Conservation (phyloP, 192 early-diverging fungal species). For the Backusella parvicylindrica region DNA sequence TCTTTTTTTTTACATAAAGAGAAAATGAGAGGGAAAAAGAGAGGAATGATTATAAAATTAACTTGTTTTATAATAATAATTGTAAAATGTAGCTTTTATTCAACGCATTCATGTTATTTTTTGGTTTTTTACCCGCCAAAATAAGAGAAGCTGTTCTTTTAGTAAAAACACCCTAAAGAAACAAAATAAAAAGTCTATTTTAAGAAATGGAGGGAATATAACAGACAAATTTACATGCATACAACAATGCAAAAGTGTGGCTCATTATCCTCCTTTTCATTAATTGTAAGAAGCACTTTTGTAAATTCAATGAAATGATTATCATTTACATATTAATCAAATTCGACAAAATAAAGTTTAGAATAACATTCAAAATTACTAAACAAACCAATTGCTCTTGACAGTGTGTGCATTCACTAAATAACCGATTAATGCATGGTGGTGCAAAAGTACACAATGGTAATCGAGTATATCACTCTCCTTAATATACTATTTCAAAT, state of each 20-base stretch:
- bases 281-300: not conserved
- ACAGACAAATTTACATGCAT: not conserved
- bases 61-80: not conserved
- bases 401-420: not conserved
- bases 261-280: not conserved
- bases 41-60: not conserved
- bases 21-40: not conserved
- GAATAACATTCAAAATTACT: not conserved
- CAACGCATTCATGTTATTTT: not conserved
- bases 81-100: not conserved
- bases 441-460: not conserved
- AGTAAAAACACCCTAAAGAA: not conserved
- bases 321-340: not conserved
- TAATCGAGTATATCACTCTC: not conserved
- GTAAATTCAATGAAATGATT: not conserved
- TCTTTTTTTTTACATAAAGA: not conserved
- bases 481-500: not conserved
- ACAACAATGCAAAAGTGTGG: not conserved
- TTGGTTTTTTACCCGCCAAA: not conserved
- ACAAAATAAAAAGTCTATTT: not conserved
- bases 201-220: slow-evolving; percentile 1
- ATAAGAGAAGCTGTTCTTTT: not conserved
- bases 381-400: not conserved
- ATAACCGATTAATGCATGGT: not conserved
- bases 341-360: not conserved